A percentile compares a stretch with the other conserved stretches of the same genome.
Evolutionary conservation across 1,284 basidiomycete species (phyloP).

Genomic region (Termitomyces sp.): DNA sequence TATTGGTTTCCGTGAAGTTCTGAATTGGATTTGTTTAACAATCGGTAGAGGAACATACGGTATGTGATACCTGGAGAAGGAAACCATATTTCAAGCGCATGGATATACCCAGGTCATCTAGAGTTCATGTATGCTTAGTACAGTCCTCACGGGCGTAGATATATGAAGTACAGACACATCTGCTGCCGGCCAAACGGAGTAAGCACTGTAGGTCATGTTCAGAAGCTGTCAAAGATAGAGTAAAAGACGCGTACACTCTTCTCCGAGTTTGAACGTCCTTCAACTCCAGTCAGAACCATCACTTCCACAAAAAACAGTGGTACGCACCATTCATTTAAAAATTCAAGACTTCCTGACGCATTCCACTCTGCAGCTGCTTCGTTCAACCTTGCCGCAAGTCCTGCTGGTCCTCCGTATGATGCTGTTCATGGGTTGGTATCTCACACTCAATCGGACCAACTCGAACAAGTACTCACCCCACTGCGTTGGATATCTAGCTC

Average conservation of each 20-base stretch:
- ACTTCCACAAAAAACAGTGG: background rate
- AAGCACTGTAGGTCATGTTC: slow-evolving; percentile 40
- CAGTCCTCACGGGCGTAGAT: background rate
- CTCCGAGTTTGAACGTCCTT: slow-evolving; percentile 78
- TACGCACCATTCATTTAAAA: slow-evolving; percentile 73
- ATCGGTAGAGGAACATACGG: background rate
- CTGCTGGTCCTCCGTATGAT: slow-evolving; percentile 61
- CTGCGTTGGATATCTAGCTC: slow-evolving; percentile 76
- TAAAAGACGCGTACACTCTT: slow-evolving; percentile 49
- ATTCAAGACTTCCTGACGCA: slow-evolving; percentile 57
- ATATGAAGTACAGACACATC: slow-evolving; percentile 44
- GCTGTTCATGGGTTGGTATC: slow-evolving; percentile 31
- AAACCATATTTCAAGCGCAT: slow-evolving; percentile 78
- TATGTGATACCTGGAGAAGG: slow-evolving; percentile 50
- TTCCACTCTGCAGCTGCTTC: slow-evolving; percentile 52
- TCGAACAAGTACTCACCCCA: slow-evolving; percentile 41
- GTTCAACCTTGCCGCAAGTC: slow-evolving; percentile 55
- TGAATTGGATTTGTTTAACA: slow-evolving; percentile 24
- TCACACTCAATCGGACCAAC: slow-evolving; percentile 3
- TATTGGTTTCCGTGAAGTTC: slow-evolving; percentile 71
- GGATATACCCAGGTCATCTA: slow-evolving; percentile 69
- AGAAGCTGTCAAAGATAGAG: background rate
- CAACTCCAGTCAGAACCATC: slow-evolving; percentile 8
- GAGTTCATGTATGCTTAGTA: background rate
- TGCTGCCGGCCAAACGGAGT: slow-evolving; percentile 83